Evolutionary conservation across 768 basidiomycete species (phyloP), one percentile per base, ranked within the genome.

Genomic region (Infundibulicybe gibba): DNA sequence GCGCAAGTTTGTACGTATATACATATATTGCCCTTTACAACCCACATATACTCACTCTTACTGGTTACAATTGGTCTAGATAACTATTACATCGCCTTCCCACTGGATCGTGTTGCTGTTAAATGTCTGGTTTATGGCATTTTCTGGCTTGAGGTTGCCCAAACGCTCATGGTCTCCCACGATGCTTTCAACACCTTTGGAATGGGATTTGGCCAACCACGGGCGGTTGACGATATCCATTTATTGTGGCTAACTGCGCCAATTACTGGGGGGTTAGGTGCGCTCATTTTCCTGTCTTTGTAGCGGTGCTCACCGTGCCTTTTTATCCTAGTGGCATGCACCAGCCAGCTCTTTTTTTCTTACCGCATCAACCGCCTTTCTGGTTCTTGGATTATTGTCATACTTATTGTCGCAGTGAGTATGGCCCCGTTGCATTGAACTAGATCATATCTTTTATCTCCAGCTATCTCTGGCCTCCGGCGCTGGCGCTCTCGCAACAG

Each of bases 61-160:
- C 19, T 11, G n/a, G 12, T 32, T n/a, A 35, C 4, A 5, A 6
- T 9, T 31, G 32, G 13, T 41, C 37, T 32, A 65, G 66, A 64
- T 44, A 55, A 62, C 20, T 68, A 66, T 39, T 61, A 62, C 39
- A 59, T 66, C 14, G 59, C 63, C 6, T 67, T 67, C 39, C 60
- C 65, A 1, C 56, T 59, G 0, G 66, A 67, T 38, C 44, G 47
- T 12, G 20, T 45, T 14, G 41, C 49, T 31, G 57, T 52, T 21
- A 66, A 62, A 53, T 46, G 44, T 20, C 49, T 64, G 3, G 60
- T 68, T 16, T 61, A 59, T 32, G 51, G 53, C 15, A 57, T 66
- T 8, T 66, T 54, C 40, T n/a, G 53, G 3, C 9, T 65, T 15
- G 67, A 68, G 41, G 57, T 53, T 6, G 49, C 59, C 19, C 64